phyloP scores from a whole-genome alignment of 257 asterid species.

The Sherardia arvensis region DNA sequence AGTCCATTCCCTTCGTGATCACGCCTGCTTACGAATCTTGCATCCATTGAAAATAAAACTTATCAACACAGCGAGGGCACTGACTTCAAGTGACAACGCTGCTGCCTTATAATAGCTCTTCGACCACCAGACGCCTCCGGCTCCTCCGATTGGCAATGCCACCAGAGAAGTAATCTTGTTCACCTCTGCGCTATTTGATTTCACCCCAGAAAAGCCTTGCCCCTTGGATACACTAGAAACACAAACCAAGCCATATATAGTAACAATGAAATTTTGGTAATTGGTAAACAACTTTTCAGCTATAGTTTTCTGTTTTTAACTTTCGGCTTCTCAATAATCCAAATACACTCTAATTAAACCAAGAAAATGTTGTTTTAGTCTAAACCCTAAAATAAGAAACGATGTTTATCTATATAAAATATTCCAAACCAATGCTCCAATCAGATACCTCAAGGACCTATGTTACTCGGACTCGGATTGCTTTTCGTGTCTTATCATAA shows the following conservation, averaged over 20 bases:
- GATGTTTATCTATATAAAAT: too few relatives aligned
- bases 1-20: background rate
- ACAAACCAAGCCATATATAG: background rate
- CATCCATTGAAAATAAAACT: background rate
- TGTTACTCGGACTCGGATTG: too few relatives aligned
- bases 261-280: background rate
- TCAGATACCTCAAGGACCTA: too few relatives aligned
- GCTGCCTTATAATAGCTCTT: background rate
- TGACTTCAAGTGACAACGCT: background rate
- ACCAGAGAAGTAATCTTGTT: background rate
- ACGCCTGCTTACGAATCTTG: background rate
- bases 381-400: too few relatives aligned
- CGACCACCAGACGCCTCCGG: background rate
- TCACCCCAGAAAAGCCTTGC: background rate
- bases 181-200: background rate
- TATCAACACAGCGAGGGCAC: background rate
- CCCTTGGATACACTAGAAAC: background rate
- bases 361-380: too few relatives aligned
- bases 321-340: background rate
- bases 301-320: background rate
- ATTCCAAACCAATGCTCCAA: too few relatives aligned
- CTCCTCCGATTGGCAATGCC: background rate
- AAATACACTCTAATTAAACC: background rate
- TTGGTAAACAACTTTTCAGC: too few relatives aligned
- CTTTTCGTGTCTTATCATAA: too few relatives aligned